A percentile compares a stretch with the other conserved stretches of the same genome.
Evolutionary conservation across 495 filamentous ascomycete genomes (phyloP).

Genomic region (Lasiosphaeris hirsuta): DNA sequence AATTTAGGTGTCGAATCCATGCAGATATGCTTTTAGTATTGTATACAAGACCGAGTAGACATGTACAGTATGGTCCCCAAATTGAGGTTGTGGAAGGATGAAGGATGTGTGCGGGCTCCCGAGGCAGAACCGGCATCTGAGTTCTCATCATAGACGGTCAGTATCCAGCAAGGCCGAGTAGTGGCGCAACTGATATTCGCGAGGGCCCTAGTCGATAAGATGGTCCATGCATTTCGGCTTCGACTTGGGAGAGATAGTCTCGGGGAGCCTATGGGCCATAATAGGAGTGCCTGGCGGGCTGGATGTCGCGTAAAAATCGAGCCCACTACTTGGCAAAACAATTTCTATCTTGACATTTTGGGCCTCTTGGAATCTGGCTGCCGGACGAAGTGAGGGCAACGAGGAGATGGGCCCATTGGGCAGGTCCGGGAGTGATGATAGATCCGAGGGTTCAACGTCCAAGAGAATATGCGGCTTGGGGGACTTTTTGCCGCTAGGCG

Average conservation of each 20-base stretch:
- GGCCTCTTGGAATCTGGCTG: conserved; percentile 7
- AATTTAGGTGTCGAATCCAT: no score
- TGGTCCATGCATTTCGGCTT: conserved; percentile 41
- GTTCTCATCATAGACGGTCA: background rate
- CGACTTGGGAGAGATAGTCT: conserved; percentile 43
- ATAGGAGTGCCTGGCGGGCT: conserved; percentile 8
- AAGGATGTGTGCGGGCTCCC: background rate
- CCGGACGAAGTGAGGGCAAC: conserved; percentile 28
- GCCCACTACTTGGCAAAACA: conserved; percentile 5
- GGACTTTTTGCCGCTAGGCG: conserved; percentile 15
- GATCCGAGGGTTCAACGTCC: conserved; percentile 18
- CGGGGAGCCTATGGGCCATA: conserved; percentile 2
- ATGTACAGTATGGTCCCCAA: background rate
- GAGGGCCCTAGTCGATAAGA: conserved; percentile 35
- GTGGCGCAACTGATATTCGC: no score
- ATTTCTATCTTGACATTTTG: conserved; percentile 7
- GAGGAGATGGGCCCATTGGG: conserved; percentile 3
- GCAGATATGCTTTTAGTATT: no score
- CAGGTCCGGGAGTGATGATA: conserved; percentile 23
- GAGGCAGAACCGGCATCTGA: background rate
- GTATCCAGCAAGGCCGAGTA: no score
- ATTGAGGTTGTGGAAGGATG: background rate
- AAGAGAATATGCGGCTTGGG: conserved; percentile 15
- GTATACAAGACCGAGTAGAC: no score
- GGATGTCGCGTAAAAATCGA: background rate